phyloP scores from a whole-genome alignment of 352 stramenopile species.

The Aphanomyces euteiches region DNA sequence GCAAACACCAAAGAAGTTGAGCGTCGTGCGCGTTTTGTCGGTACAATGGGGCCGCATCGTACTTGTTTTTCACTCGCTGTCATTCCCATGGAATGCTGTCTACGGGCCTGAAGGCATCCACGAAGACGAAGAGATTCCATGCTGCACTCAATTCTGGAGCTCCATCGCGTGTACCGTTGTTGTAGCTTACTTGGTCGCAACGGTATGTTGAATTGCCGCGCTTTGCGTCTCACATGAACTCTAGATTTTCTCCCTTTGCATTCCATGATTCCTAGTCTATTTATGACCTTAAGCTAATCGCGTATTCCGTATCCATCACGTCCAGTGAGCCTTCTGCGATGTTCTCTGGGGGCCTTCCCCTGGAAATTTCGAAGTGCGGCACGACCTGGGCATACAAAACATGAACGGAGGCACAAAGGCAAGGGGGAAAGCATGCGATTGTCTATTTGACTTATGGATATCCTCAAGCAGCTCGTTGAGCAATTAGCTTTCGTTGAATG shows the following conservation, averaged over 20 bases:
- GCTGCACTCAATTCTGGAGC: conserved; percentile 4
- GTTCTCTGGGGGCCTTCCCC: no score
- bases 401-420: no score
- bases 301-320: no score
- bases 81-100: conserved; percentile 21
- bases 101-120: conserved; percentile 21
- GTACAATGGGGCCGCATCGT: conserved; percentile 22
- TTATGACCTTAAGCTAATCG: no score
- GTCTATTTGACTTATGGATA: no score
- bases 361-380: no score
- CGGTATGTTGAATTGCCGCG: background rate
- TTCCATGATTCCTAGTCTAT: no score
- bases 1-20: background rate
- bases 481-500: conserved; percentile 69
- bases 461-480: conserved; percentile 44
- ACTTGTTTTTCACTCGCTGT: conserved; percentile 12
- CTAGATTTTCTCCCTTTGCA: no score
- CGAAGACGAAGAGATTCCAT: conserved; percentile 25
- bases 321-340: no score
- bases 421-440: no score
- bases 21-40: background rate
- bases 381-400: no score
- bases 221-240: no score
- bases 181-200: background rate
- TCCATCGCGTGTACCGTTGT: background rate